Evolutionary conservation across 257 asterid genomes (phyloP), one percentile per base, ranked within the genome.

Genomic region (Misopates orontium): DNA sequence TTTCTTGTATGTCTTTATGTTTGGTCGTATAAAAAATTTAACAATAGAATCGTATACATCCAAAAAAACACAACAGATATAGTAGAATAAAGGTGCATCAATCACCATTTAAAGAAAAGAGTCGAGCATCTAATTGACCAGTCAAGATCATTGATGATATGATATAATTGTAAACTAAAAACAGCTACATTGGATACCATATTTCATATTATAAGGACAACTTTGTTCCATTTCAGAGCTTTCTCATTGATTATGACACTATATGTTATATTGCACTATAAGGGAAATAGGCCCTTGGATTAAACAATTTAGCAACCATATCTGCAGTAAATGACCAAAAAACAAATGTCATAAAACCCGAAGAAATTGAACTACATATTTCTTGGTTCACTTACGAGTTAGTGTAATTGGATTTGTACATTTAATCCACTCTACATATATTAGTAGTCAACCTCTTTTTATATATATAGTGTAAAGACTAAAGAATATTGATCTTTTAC

Each of bases 111-210:
- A 28, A 6, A 28, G 20, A 18, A 8, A 51, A 51, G 14, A 51
- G 24, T 51, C 25, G 28, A 51, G 14, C 56, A 9, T 20, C 21
- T 14, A 19, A 25, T 51, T 51, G 25, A 51, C 15, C 56, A 19
- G 56, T 51, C 56, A 51, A 22, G 25, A 51, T 17, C 56, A 51
- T 2, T 19, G 28, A 51, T 51, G 13, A 20, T 51, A 22, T 51
- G 56, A 51, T 51, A 15, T 10, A 11, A 48, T 28, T 28, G 36
- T 28, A 28, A 2, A 18, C 56, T 51, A 12, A 51, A 20, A 19
- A 47, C 20, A 47, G 21, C 3, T 51, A 25, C 56, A 19, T 51
- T 9, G 56, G 56, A 51, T 51, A 24, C 56, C 56, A 51, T 51
- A 24, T 22, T 10, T 12, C 8, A 20, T 8, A 51, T 51, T 51